Evolutionary conservation across 192 early-diverging fungal species (phyloP).

Genomic region (Coemansia sp.): DNA sequence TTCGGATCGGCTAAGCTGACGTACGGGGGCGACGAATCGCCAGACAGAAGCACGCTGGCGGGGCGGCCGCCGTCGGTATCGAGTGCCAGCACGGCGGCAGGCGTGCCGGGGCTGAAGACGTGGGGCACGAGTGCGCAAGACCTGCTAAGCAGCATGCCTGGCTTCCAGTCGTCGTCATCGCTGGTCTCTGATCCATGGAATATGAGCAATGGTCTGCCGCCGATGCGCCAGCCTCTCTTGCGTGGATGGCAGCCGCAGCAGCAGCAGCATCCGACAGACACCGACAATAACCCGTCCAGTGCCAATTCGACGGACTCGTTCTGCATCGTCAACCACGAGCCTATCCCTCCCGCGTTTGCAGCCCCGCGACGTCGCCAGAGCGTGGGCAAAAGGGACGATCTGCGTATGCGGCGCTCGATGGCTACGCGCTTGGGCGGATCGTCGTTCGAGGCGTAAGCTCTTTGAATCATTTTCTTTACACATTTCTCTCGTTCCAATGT

Average conservation of each 20-base stretch:
- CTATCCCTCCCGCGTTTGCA: neutral
- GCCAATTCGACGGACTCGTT: constrained; percentile 47
- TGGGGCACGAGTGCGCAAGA: constrained; percentile 33
- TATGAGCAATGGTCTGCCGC: neutral
- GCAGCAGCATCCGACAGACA: constrained; percentile 1
- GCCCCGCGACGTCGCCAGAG: constrained; percentile 15
- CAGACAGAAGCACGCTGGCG: neutral
- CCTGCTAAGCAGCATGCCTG: constrained; percentile 20
- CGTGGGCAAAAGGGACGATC: constrained; percentile 1
- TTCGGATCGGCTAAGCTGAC: constrained; percentile 47
- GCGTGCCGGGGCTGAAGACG: constrained; percentile 8
- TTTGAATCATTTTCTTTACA: neutral
- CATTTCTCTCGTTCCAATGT: neutral
- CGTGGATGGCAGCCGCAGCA: constrained; percentile 29
- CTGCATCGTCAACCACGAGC: constrained; percentile 38
- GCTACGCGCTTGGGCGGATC: constrained; percentile 10
- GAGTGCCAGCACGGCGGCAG: neutral
- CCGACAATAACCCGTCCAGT: constrained; percentile 15
- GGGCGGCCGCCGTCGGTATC: neutral
- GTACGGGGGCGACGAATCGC: constrained; percentile 6
- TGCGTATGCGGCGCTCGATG: constrained; percentile 9
- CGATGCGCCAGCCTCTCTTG: constrained; percentile 7
- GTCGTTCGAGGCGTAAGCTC: constrained; percentile 3
- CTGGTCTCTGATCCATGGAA: constrained; percentile 19
- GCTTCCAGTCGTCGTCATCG: constrained; percentile 8